Evolutionary conservation across 106 monocot species (phyloP).

Genomic region (Dendrobium nobile): DNA sequence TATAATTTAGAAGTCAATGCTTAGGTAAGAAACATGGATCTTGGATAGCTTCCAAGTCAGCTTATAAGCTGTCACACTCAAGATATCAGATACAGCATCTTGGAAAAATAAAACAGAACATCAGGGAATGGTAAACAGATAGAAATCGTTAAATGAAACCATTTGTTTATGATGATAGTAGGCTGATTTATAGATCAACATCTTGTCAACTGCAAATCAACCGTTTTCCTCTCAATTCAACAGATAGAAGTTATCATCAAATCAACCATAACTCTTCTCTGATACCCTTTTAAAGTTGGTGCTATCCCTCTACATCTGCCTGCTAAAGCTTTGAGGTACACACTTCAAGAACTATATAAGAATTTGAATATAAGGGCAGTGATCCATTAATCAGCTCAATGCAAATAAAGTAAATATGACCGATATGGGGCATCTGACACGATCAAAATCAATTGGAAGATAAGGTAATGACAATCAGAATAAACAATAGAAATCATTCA

Average conservation of each 20-base stretch:
- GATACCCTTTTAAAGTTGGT: neutral
- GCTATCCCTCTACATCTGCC: neutral
- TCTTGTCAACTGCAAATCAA: too few species aligned
- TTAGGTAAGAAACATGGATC: neutral
- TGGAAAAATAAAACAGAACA: neutral
- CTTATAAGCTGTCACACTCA: neutral
- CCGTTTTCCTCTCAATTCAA: neutral
- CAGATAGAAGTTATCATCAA: neutral
- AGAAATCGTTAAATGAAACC: neutral
- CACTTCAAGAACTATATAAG: neutral
- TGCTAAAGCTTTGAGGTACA: neutral
- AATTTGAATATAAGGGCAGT: neutral
- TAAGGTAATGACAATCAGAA: neutral
- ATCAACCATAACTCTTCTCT: too few species aligned
- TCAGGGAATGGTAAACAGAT: neutral
- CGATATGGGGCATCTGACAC: too few species aligned
- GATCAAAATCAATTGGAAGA: neutral
- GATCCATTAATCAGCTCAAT: neutral
- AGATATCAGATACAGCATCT: neutral
- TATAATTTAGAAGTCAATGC: neutral
- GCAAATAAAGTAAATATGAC: neutral
- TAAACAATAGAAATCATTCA: neutral
- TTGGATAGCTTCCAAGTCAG: neutral
- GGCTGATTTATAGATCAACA: neutral
- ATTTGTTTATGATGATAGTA: neutral